Percentiles rank a stretch among this genome's conserved stretches.
Conservation (phyloP, 1,284 basidiomycete genomes). For the Hymenochaete sp. region DNA sequence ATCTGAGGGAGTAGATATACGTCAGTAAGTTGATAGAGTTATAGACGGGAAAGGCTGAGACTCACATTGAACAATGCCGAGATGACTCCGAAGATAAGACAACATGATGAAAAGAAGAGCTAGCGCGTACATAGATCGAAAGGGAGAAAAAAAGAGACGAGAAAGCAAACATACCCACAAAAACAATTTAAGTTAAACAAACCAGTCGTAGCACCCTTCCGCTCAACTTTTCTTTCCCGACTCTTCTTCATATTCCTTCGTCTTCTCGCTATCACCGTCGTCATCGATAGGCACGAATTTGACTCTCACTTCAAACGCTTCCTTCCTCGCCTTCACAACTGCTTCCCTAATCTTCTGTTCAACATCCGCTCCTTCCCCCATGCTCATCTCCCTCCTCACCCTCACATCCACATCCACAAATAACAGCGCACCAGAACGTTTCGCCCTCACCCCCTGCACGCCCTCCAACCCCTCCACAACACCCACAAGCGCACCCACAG, state of each 20-base stretch:
- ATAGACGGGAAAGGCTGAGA: no score
- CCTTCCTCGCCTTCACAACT: constrained; percentile 55
- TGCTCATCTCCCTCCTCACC: constrained; percentile 53
- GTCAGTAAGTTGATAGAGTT: background rate
- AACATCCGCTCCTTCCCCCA: constrained; percentile 48
- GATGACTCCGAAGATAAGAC: background rate
- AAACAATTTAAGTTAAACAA: no score
- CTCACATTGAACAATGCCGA: no score
- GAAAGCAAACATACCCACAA: background rate
- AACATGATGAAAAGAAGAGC: background rate
- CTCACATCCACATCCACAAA: constrained; percentile 68
- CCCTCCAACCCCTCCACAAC: constrained; percentile 9
- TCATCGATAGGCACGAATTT: constrained; percentile 49
- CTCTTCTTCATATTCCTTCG: no score
- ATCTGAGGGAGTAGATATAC: background rate
- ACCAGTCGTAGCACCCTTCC: background rate
- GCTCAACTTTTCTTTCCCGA: background rate
- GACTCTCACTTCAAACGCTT: constrained; percentile 74
- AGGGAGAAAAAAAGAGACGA: background rate
- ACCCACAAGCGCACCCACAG: constrained; percentile 49
- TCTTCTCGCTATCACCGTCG: constrained; percentile 3
- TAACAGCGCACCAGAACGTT: constrained; percentile 67
- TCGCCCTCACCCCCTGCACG: constrained; percentile 66
- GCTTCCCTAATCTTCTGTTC: constrained; percentile 55
- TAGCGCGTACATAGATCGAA: no score